phyloP scores from a whole-genome alignment of 352 stramenopile species.

The Globisporangium acanthophoron region DNA sequence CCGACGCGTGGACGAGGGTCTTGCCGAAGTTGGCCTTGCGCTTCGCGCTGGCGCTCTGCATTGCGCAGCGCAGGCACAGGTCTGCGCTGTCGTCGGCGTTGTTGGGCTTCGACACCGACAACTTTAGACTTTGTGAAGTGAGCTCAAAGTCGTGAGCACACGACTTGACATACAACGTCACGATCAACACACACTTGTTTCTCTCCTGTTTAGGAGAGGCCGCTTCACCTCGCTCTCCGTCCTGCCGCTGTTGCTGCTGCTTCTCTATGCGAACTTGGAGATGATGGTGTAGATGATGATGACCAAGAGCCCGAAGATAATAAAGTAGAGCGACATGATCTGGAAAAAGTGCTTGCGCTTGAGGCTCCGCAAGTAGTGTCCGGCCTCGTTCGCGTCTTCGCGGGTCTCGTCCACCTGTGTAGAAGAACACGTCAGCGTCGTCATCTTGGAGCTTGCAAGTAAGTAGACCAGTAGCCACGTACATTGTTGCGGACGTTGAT shows the following conservation, averaged over 20 bases:
- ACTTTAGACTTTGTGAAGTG: no score
- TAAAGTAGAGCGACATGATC: constrained; percentile 73
- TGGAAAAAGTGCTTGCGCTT: constrained; percentile 77
- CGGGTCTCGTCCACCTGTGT: constrained; percentile 60
- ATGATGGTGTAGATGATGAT: constrained; percentile 73
- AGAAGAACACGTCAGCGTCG: neutral
- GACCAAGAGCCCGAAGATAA: constrained; percentile 66
- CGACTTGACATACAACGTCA: no score
- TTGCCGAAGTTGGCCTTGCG: constrained; percentile 24
- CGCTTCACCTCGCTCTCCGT: no score
- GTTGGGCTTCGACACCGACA: neutral
- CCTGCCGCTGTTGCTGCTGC: neutral
- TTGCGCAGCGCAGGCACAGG: neutral
- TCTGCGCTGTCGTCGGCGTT: neutral
- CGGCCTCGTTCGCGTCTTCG: constrained; percentile 66
- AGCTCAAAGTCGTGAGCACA: no score
- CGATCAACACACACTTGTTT: no score
- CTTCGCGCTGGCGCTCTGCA: constrained; percentile 21
- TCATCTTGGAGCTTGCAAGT: neutral
- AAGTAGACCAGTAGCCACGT: constrained; percentile 13
- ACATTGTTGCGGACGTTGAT: constrained; percentile 74
- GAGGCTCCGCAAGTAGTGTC: constrained; percentile 65
- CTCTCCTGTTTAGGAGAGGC: no score
- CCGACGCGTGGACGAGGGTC: constrained; percentile 19
- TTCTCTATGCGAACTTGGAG: constrained; percentile 46